Evolutionary conservation across 768 basidiomycete species (phyloP).

Genomic region (Pleurotus platypus): DNA sequence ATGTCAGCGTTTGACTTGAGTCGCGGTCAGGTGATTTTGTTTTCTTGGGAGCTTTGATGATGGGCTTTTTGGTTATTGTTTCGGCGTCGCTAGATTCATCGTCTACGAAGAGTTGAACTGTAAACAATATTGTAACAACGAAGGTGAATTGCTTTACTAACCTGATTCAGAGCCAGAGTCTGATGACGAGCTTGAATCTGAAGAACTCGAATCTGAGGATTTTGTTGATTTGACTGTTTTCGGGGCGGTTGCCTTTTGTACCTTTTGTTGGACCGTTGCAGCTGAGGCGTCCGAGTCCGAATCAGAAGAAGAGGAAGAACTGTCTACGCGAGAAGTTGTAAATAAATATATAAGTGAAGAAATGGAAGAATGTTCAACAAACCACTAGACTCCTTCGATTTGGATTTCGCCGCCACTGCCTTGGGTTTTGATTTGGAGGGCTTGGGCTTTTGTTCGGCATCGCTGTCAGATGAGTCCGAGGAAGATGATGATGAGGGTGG

Average conservation of each 20-base stretch:
- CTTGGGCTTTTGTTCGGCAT: background rate
- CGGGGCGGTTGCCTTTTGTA: no score
- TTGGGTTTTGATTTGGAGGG: background rate
- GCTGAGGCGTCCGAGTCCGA: slow-evolving; percentile 16
- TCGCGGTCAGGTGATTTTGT: slow-evolving; percentile 1
- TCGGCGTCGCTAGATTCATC: slow-evolving; percentile 10
- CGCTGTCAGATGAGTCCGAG: background rate
- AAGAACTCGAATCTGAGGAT: slow-evolving; percentile 8
- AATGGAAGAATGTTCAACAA: background rate
- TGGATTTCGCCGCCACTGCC: background rate
- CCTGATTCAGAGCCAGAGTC: slow-evolving; percentile 20
- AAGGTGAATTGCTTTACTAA: background rate
- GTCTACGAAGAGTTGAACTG: background rate
- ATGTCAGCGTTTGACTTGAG: slow-evolving; percentile 9
- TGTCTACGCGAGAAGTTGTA: background rate
- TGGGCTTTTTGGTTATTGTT: slow-evolving; percentile 16
- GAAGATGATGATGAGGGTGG: background rate
- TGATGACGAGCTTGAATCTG: slow-evolving; percentile 18
- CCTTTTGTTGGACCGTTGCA: no score
- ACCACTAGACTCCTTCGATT: background rate
- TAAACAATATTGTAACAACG: background rate
- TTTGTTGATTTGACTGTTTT: background rate
- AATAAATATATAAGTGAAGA: background rate
- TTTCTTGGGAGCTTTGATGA: background rate
- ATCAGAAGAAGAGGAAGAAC: slow-evolving; percentile 23